Conservation (phyloP, 140 eudicot species). For the Oenanthe javanica region DNA sequence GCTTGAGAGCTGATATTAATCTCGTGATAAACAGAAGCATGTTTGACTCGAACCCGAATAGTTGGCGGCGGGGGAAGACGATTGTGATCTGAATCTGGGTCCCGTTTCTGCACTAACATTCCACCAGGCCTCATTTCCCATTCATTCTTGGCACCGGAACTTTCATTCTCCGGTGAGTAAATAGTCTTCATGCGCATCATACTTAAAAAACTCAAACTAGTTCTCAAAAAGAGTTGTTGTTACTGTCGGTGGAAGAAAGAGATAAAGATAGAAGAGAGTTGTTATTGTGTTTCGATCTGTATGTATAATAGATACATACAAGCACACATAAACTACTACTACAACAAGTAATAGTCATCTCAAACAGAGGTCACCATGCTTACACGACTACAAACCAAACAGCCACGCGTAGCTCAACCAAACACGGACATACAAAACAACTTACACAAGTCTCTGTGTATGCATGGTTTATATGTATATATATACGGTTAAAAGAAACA, state of each 20-base stretch:
- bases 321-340: neutral
- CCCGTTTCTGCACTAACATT: conserved; percentile 79
- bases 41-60: conserved; percentile 73
- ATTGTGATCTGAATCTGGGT: conserved; percentile 46
- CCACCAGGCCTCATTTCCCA: conserved; percentile 96
- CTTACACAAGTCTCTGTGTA: no score
- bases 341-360: neutral
- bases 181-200: conserved; percentile 22
- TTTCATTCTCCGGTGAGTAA: conserved; percentile 13
- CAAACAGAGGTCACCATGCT: conserved; percentile 1
- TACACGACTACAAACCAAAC: conserved; percentile 1
- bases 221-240: neutral
- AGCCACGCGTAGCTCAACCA: conserved; percentile 5
- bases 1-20: conserved; percentile 47
- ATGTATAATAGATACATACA: neutral
- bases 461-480: neutral
- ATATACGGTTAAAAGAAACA: neutral
- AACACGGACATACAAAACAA: neutral
- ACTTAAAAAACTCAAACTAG: neutral
- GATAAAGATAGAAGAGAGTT: neutral
- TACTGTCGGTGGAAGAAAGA: neutral
- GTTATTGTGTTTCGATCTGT: conserved; percentile 1
- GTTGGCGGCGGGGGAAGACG: conserved; percentile 52
- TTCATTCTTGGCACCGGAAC: conserved; percentile 23
- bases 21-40: conserved; percentile 58